These are phyloP conservation scores for Alectoria sarmentosa DNA, from an alignment of 495 filamentous ascomycete species.

Conservation along the genomic window DNA sequence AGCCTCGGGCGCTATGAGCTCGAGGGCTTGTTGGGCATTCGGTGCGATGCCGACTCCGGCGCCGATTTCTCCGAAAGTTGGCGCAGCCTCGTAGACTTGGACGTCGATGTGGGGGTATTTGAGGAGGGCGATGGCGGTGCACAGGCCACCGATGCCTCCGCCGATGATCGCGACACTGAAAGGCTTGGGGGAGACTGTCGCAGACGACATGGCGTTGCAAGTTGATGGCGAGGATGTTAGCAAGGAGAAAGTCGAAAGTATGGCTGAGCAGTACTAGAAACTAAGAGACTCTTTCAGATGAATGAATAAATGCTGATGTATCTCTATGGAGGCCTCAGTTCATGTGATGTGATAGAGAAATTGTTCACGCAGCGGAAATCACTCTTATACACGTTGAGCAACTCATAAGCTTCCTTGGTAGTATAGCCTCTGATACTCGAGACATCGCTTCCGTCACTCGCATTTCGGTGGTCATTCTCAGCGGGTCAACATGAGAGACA, in stretches of 20 bases:
- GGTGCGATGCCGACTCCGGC: constrained; percentile 30
- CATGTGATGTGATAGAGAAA: not conserved
- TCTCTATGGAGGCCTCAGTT: not conserved
- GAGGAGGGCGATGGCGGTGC: constrained; percentile 29
- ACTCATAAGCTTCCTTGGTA: too few relatives aligned
- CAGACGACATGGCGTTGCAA: not conserved
- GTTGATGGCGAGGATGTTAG: not conserved
- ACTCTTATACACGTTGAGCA: too few relatives aligned
- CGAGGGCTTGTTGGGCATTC: constrained; percentile 24
- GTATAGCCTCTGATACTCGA: too few relatives aligned
- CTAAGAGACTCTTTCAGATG: rapidly evolving
- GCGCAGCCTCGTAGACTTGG: constrained; percentile 44
- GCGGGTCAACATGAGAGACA: too few relatives aligned
- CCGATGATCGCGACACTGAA: constrained; percentile 23
- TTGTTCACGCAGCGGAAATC: too few relatives aligned
- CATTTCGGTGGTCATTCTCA: too few relatives aligned
- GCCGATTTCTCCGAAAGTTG: constrained; percentile 38
- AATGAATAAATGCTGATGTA: not conserved
- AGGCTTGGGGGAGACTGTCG: not conserved
- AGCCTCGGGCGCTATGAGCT: constrained; percentile 23
- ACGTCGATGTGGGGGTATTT: constrained; percentile 32
- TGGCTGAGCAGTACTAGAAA: not conserved
- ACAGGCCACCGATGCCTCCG: constrained; percentile 31
- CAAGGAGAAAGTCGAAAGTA: not conserved
- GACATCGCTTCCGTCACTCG: too few relatives aligned